Evolutionary conservation across 179 eudicot genomes (phyloP), one percentile per base, ranked within the genome.

Genomic region (Silene noctiflora): DNA sequence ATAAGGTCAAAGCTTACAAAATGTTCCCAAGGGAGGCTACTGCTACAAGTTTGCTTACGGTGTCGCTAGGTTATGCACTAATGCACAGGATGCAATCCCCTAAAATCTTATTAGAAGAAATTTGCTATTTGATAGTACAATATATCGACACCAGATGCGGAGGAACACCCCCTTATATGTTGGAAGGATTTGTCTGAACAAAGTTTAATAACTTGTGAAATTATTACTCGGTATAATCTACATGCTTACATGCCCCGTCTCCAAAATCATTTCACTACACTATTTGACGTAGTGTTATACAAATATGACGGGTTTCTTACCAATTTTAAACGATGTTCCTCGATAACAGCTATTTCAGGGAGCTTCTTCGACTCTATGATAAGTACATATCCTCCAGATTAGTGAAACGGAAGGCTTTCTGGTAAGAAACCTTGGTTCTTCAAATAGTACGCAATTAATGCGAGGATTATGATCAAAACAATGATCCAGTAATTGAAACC

Each of bases 401-500:
- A 64, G 13, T 44, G 51, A 48, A 73, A 73, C 7, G 31, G 77
- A 19, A 77, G n/a, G 59, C 27, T 25, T 27, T 59, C 67, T 21
- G 65, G 82, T 46, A 75, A 25, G 33, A 79, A 12, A 17, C 78
- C 80, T 66, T 81, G 68, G 79, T 46, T 77, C 83, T 81, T 85
- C 42, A 82, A 75, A 73, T 72, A 84, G 81, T 78, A 85, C 19
- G 84, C 62, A 11, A 79, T 81, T 12, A 85, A 22, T 17, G 90
- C 88, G 24, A 90, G 83, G 72, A 88, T 67, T 42, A 86, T 46
- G 73, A 88, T 44, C 42, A 90, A 70, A 11, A 90, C 14, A 51
- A 87, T 78, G 81, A 84, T 51, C 90, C 89, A 87, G 72, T 80
- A 69, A 81, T 73, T 87, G 69, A 77, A 69, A 69, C 94, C 94